Evolutionary conservation across 352 stramenopile genomes (phyloP).

Genomic region (Globisporangium acanthophoron): DNA sequence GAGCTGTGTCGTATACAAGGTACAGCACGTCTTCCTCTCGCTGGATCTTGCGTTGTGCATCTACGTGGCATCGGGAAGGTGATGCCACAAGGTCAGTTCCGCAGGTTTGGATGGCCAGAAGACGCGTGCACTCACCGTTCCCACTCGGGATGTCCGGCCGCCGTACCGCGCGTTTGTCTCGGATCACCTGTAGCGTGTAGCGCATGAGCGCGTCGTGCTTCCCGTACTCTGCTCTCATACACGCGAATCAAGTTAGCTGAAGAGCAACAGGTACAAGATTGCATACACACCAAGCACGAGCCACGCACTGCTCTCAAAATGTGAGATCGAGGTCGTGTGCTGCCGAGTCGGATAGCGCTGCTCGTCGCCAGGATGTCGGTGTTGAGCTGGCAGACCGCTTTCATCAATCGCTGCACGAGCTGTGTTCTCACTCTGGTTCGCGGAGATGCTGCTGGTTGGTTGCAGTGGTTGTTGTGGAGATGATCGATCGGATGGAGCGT

Average conservation of each 20-base stretch:
- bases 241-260: neutral
- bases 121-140: slow-evolving; percentile 19
- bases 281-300: neutral
- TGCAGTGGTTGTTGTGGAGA: neutral
- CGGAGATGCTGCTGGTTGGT: neutral
- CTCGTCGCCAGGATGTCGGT: neutral
- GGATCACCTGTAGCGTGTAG: slow-evolving; percentile 41
- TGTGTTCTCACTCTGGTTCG: slow-evolving; percentile 1
- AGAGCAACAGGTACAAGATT: neutral
- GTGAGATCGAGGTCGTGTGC: neutral
- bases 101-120: too few relatives aligned
- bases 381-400: neutral
- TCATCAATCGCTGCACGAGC: neutral
- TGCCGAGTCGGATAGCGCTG: neutral
- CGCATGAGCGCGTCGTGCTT: slow-evolving; percentile 33
- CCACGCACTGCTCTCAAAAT: slow-evolving; percentile 9
- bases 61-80: slow-evolving; percentile 5
- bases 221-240: slow-evolving; percentile 32
- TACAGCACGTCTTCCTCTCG: slow-evolving; percentile 57
- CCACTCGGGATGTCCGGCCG: slow-evolving; percentile 28
- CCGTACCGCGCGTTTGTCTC: slow-evolving; percentile 17
- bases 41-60: slow-evolving; percentile 12
- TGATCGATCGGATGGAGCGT: neutral
- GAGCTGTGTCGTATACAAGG: slow-evolving; percentile 27
- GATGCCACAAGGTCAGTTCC: neutral